Percentiles rank a stretch among this genome's conserved stretches.
These are phyloP conservation scores for Chalaropsis ovoidea DNA, from an alignment of 2,329 filamentous ascomycete genomes.

Conservation along the genomic window DNA sequence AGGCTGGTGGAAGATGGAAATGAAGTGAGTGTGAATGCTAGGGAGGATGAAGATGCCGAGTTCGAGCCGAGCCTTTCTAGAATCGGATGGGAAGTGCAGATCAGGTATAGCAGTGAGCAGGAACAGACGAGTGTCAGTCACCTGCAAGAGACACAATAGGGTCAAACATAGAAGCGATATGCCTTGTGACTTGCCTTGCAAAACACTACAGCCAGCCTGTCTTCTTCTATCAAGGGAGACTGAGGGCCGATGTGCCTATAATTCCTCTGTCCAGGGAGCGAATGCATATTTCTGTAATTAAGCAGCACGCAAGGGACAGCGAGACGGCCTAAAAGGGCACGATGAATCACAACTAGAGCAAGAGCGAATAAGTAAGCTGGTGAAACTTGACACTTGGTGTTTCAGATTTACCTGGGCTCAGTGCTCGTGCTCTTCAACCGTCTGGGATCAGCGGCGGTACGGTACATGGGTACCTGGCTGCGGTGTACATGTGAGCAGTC, in stretches of 20 bases:
- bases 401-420: constrained; percentile 8
- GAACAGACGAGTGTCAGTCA: not conserved
- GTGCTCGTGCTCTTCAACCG: constrained; percentile 2
- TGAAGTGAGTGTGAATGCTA: not conserved
- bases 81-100: not conserved
- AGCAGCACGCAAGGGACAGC: constrained; percentile 17
- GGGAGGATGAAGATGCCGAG: not conserved
- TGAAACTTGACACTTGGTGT: constrained; percentile 20
- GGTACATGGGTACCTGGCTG: not conserved
- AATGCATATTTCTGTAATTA: not conserved
- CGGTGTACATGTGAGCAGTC: constrained; percentile 1
- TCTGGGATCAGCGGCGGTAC: not conserved
- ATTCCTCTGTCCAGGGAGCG: no score
- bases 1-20: no score
- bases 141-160: no score
- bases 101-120: not conserved
- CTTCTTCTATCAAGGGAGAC: no score
- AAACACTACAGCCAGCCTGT: no score
- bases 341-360: constrained; percentile 18
- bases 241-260: no score
- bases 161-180: not conserved
- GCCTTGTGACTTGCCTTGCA: no score
- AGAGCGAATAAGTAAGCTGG: not conserved
- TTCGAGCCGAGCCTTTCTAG: not conserved
- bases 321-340: constrained; percentile 20